These are phyloP conservation scores for Penicillium crystallinum DNA, from an alignment of 495 filamentous ascomycete species.

Conservation along the genomic window DNA sequence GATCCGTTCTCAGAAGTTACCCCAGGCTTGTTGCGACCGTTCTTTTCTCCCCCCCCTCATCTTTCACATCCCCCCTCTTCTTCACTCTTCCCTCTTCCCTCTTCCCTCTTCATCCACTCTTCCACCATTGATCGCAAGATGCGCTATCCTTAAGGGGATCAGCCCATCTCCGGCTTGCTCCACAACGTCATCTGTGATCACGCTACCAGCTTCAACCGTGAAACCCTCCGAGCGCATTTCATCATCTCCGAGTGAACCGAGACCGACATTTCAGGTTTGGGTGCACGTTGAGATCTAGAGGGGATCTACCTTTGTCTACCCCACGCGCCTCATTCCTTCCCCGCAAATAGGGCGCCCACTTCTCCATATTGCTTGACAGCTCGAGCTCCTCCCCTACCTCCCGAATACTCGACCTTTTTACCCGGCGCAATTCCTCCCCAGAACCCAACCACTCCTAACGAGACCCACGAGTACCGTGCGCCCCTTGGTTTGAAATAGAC, in stretches of 20 bases:
- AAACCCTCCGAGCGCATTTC: conserved; percentile 21
- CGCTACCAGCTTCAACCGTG: conserved; percentile 26
- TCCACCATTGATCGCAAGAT: conserved; percentile 22
- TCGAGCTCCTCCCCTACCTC: conserved; percentile 4
- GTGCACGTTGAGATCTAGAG: neutral
- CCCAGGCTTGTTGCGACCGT: conserved; percentile 2
- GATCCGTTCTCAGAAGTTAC: conserved; percentile 15
- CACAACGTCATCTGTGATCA: conserved; percentile 34
- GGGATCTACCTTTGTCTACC: neutral
- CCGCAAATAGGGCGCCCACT: neutral
- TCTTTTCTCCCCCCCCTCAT: conserved; percentile 5
- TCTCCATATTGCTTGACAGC: neutral
- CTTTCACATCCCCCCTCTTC: conserved; percentile 9
- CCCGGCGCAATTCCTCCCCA: neutral
- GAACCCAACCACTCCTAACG: conserved; percentile 15
- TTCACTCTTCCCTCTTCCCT: conserved; percentile 3
- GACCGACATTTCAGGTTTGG: neutral
- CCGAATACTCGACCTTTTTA: conserved; percentile 1
- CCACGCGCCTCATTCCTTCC: neutral
- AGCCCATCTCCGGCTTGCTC: conserved; percentile 20
- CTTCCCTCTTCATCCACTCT: neutral
- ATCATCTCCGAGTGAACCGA: neutral
- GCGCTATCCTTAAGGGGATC: conserved; percentile 33
- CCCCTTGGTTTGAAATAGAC: conserved; percentile 19
- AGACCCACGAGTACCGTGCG: conserved; percentile 23